Conservation (phyloP, 305 asterid genomes). For the Euphrasia arctica region DNA sequence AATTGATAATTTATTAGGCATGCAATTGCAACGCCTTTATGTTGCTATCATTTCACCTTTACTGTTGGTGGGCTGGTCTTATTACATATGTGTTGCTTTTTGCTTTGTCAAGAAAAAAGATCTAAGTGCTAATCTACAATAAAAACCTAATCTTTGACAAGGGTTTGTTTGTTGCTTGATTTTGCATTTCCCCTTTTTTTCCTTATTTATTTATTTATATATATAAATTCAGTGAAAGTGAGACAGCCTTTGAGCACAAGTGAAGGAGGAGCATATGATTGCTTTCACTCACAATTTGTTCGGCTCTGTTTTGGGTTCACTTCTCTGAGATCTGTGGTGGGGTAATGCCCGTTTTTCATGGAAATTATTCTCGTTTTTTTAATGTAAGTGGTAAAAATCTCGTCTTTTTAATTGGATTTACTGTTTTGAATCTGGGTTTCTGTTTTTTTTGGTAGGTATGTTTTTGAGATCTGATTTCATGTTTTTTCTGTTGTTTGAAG, state of each 20-base stretch:
- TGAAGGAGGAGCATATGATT: constrained; percentile 55
- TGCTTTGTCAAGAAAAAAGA: constrained; percentile 22
- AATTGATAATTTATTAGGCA: constrained; percentile 21
- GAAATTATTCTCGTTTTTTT: constrained; percentile 31
- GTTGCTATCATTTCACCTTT: constrained; percentile 31
- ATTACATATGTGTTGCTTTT: constrained; percentile 18
- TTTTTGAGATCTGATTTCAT: constrained; percentile 36
- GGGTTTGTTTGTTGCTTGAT: constrained; percentile 7
- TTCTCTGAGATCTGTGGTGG: constrained; percentile 72
- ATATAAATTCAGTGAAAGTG: constrained; percentile 29
- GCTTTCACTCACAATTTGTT: constrained; percentile 35
- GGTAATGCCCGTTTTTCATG: constrained; percentile 46
- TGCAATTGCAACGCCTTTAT: constrained; percentile 36
- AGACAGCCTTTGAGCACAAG: constrained; percentile 52
- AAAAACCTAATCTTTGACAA: constrained; percentile 22
- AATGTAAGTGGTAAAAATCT: constrained; percentile 38
- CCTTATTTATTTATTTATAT: constrained; percentile 3
- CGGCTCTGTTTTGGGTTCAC: constrained; percentile 46
- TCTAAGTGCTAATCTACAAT: constrained; percentile 21
- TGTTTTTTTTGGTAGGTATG: constrained; percentile 3
- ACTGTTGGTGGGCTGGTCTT: constrained; percentile 32
- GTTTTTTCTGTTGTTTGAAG: constrained; percentile 6
- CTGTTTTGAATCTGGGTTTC: constrained; percentile 27
- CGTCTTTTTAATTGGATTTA: constrained; percentile 17
- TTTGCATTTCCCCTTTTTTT: constrained; percentile 20